Conservation (phyloP, 768 basidiomycete species). For the Cantharellus anzutake region DNA sequence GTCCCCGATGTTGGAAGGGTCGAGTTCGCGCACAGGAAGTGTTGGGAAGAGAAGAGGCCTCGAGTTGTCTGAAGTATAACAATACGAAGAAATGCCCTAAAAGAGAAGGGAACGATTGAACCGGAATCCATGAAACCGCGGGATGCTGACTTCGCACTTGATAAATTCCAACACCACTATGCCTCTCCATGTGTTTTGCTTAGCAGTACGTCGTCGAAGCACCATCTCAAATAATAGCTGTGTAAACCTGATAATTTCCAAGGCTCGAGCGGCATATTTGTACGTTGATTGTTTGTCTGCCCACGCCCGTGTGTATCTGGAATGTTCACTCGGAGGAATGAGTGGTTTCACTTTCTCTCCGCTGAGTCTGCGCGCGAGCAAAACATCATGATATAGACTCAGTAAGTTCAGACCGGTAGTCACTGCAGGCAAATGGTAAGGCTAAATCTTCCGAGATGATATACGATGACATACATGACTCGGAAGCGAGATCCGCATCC, state of each 20-base stretch:
- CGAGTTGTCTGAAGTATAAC: conserved; percentile 51
- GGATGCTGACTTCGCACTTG: conserved; percentile 40
- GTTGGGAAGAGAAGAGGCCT: conserved; percentile 60
- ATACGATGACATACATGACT: conserved; percentile 52
- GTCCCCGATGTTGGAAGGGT: conserved; percentile 40
- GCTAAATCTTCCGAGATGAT: not conserved
- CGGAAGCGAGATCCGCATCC: conserved; percentile 89
- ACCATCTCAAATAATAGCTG: conserved; percentile 86
- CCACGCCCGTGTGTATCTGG: conserved; percentile 84
- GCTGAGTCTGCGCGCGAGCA: conserved; percentile 50
- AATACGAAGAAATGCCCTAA: conserved; percentile 57
- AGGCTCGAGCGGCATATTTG: conserved; percentile 54
- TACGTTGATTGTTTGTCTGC: conserved; percentile 47
- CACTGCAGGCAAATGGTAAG: conserved; percentile 27
- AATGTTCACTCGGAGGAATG: conserved; percentile 57
- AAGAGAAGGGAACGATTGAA: conserved; percentile 7
- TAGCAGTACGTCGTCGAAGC: conserved; percentile 47
- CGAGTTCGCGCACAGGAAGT: conserved; percentile 76
- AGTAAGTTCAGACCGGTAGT: conserved; percentile 72
- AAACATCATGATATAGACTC: conserved; percentile 87
- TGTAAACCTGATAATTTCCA: conserved; percentile 61
- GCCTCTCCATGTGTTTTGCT: conserved; percentile 49
- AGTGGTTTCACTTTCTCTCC: conserved; percentile 57
- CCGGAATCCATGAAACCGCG: not conserved
- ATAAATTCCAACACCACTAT: conserved; percentile 60